Evolutionary conservation across 1,284 basidiomycete genomes (phyloP), one percentile per base, ranked within the genome.

Genomic region (Apiotrichum laibachii): DNA sequence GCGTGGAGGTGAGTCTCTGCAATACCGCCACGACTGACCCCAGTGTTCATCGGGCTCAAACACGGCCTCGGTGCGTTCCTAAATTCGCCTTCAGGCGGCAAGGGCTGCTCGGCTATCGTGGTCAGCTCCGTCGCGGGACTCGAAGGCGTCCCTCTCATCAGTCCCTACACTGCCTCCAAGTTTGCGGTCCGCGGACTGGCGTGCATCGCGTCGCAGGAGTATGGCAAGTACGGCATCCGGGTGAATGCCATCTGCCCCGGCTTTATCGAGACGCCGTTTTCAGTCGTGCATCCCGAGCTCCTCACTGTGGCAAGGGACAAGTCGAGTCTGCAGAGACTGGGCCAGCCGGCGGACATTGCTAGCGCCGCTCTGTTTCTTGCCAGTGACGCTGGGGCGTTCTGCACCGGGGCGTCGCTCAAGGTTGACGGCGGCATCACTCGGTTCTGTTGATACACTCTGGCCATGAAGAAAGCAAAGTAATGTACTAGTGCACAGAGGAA

Each of bases 141-240:
- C 0, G 56, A 63, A 31, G 70, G 70, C 62, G 62, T 73, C 33
- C 62, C 70, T 2, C 57, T 67, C 22, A 73, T 73, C 62, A 54
- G 58, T 7, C 59, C 72, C 13, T 71, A 72, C 56, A 49, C 59
- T 0, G 61, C 68, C 0, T 70, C 71, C 31, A 72, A 72, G 52
- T 71, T 70, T 19, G 70, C 69, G 2, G 56, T 72, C 0, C 57
- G 70, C 2, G 70, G 70, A 11, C 55, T 72, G 12, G 64, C 63
- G 39, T 46, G 59, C 4, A 63, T 61, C 10, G 68, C 63, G 13
- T 64, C 70, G 2, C 62, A 64, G 22, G 70, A 72, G 48, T 57
- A 70, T 11, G 71, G 70, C 13, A 61, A 58, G 39, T 39, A 55
- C 12, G 67, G 70, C 0, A 68, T 73, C 53, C 62, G 72, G 7